Evolutionary conservation across 108 stramenopile species (phyloP), one percentile per base, ranked within the genome.

Genomic region (Aureococcus anophagefferens): DNA sequence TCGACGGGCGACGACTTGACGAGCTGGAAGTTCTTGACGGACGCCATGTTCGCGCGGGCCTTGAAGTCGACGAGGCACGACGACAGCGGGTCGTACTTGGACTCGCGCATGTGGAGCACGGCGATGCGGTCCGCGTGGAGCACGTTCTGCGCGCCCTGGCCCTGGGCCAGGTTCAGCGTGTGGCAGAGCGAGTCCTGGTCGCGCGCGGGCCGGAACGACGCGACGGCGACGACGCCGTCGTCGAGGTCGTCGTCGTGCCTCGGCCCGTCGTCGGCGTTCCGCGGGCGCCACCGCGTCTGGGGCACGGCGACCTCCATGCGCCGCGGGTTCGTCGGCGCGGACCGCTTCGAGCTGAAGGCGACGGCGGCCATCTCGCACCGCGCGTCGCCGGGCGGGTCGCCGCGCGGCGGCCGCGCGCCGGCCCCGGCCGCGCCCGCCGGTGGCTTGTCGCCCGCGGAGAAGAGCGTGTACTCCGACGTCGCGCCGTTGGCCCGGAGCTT

Each of bases 11-110:
- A 5, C 30, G 65, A 67, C 73, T 46, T 45, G 62, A 75, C 64
- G 36, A 84, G 76, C 74, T 84, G 83, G 73, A 82, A 84, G 79
- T 84, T 84, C 62, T 82, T 82, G 29, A 84, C 80, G 33, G 79
- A 80, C 30, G 81, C 76, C 62, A 77, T 46, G 33, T 72, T 67
- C 29, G 81, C 83, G n/a, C 81, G 34, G 0, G 79, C 83, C 68
- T 68, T 76, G 73, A 82, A 84, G 68, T 84, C 83, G 13, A 84
- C 81, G 44, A 84, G 73, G 72, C 81, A 84, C 51, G 73, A 62
- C 0, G 73, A 75, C 14, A 84, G 32, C 32, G 81, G 83, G 67
- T 84, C 83, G 78, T 84, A 80, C 74, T 71, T 71, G 17, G 35
- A 37, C 33, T 63, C 63, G 7, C 36, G 33, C 63, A 15, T 7